Evolutionary conservation across 352 stramenopile species (phyloP).

Genomic region (Pseudoperonospora humuli): DNA sequence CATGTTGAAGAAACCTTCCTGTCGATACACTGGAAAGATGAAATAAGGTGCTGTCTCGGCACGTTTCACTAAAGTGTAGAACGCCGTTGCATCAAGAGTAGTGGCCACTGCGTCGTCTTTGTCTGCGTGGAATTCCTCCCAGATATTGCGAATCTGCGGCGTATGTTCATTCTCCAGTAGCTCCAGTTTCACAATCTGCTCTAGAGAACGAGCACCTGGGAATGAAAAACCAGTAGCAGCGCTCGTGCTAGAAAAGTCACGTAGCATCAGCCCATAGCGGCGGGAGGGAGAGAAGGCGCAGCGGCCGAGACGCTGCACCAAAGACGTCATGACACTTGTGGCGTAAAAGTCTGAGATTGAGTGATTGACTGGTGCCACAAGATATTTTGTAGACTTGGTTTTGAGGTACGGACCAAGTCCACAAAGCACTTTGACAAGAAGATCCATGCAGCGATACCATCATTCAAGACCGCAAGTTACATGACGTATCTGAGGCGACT

Average conservation of each 20-base stretch:
- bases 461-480: no score
- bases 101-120: constrained; percentile 69
- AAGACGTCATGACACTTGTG: not conserved
- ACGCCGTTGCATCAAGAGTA: constrained; percentile 32
- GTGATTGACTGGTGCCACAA: not conserved
- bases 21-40: constrained; percentile 77
- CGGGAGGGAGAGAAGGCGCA: constrained; percentile 3
- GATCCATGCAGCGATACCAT: no score
- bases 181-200: constrained; percentile 82
- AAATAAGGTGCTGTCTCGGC: constrained; percentile 59
- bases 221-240: constrained; percentile 64
- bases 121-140: constrained; percentile 67
- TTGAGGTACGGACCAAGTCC: no score
- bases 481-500: no score
- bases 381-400: no score
- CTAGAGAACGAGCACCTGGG: constrained; percentile 61
- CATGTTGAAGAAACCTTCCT: constrained; percentile 85
- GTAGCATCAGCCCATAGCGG: constrained; percentile 1
- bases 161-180: constrained; percentile 60
- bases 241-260: constrained; percentile 11
- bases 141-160: constrained; percentile 59
- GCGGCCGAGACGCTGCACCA: not conserved
- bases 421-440: no score
- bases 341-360: not conserved
- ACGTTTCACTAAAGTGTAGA: constrained; percentile 40